Conservation (phyloP, 768 basidiomycete genomes). For the Tulasnella sp. region DNA sequence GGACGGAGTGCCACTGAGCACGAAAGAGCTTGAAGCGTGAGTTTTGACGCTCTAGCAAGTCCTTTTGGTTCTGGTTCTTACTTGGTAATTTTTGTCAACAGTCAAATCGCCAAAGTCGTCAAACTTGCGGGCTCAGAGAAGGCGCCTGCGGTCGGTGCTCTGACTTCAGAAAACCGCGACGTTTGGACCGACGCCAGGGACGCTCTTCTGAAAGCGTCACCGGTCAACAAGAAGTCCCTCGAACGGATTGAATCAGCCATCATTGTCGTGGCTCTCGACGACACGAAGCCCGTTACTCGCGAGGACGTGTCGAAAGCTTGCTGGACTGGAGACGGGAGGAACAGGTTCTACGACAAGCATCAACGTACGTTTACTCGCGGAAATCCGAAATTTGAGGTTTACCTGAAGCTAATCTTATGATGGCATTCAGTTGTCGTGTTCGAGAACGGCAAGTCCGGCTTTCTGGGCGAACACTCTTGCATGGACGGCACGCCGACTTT, state of each 20-base stretch:
- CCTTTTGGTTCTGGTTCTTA: slow-evolving; percentile 46
- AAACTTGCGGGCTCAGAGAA: slow-evolving; percentile 39
- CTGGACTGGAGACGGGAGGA: slow-evolving; percentile 85
- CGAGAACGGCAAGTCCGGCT: slow-evolving; percentile 89
- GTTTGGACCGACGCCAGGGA: slow-evolving; percentile 68
- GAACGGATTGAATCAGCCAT: slow-evolving; percentile 82
- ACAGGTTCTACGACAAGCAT: slow-evolving; percentile 96
- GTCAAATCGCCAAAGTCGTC: slow-evolving; percentile 62
- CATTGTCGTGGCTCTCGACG: slow-evolving; percentile 78
- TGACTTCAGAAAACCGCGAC: slow-evolving; percentile 85
- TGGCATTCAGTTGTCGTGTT: slow-evolving; percentile 67
- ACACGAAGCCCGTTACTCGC: slow-evolving; percentile 64
- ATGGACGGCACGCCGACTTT: slow-evolving; percentile 83
- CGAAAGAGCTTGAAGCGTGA: slow-evolving; percentile 69
- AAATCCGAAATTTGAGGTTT: background rate
- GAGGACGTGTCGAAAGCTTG: slow-evolving; percentile 71
- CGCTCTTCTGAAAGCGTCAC: slow-evolving; percentile 51
- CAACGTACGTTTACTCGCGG: slow-evolving; percentile 46
- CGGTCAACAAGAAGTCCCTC: slow-evolving; percentile 53
- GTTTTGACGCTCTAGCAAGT: slow-evolving; percentile 40
- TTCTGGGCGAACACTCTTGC: slow-evolving; percentile 47
- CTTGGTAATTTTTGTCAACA: slow-evolving; percentile 20
- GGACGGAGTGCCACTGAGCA: slow-evolving; percentile 59
- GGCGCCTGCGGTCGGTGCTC: slow-evolving; percentile 54
- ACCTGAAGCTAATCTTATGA: background rate